Evolutionary conservation across 2,329 filamentous ascomycete genomes (phyloP).

Genomic region (Paraphaeosphaeria sporulosa): DNA sequence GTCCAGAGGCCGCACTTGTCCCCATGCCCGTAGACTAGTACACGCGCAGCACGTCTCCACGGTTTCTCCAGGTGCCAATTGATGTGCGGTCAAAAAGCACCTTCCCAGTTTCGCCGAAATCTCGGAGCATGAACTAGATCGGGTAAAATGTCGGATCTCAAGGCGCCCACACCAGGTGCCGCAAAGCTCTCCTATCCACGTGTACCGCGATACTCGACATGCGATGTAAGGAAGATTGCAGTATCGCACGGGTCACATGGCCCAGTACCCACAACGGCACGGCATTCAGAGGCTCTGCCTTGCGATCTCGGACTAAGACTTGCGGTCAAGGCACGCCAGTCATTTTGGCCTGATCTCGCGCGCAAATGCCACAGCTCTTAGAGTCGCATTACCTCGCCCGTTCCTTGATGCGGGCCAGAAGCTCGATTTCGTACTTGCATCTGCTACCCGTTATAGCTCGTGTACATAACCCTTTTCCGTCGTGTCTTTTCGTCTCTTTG

Average conservation of each 20-base stretch:
- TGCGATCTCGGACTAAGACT: not conserved
- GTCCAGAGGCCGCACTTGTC: not conserved
- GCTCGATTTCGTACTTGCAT: not conserved
- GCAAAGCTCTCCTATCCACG: not conserved
- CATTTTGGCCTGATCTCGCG: not conserved
- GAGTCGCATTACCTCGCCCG: not conserved
- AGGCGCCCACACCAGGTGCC: not conserved
- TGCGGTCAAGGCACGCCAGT: not conserved
- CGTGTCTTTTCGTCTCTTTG: not conserved
- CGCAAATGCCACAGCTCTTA: not conserved
- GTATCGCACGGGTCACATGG: not conserved
- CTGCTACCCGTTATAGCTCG: not conserved
- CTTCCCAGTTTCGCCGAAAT: not conserved
- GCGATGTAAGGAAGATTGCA: not conserved
- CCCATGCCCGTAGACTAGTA: not conserved
- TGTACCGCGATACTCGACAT: not conserved
- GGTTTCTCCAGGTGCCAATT: constrained; percentile 8
- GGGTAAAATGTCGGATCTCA: not conserved
- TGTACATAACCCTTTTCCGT: not conserved
- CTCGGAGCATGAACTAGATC: not conserved
- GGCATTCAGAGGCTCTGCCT: not conserved
- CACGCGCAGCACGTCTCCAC: not conserved
- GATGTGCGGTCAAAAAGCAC: too few species aligned
- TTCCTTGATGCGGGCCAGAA: not conserved
- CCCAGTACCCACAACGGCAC: not conserved